Percentiles rank a stretch among this genome's conserved stretches.
Evolutionary conservation across 139 green algal species (phyloP).

Genomic region (Haematococcus sp.): DNA sequence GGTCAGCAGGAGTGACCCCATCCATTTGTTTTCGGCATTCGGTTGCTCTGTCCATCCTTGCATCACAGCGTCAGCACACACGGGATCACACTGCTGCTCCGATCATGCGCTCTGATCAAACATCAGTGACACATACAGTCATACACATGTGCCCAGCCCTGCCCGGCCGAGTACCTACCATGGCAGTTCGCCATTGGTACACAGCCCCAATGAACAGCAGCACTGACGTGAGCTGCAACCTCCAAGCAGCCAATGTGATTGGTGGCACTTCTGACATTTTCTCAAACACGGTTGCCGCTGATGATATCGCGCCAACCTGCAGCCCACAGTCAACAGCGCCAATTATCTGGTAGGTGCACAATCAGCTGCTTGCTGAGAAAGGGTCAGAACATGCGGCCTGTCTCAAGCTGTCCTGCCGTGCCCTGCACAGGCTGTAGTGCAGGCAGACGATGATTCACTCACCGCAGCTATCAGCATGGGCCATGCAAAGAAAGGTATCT

Average conservation of each 20-base stretch:
- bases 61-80: no score
- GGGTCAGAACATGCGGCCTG: no score
- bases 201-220: slow-evolving; percentile 43
- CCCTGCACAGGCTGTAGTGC: neutral
- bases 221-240: slow-evolving; percentile 60
- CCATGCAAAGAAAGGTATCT: slow-evolving; percentile 20
- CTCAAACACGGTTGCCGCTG: slow-evolving; percentile 61
- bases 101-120: no score
- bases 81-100: no score
- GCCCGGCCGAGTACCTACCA: neutral
- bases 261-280: slow-evolving; percentile 59
- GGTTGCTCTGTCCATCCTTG: no score
- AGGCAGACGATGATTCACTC: neutral
- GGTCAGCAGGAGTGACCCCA: neutral
- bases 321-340: no score
- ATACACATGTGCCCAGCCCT: no score
- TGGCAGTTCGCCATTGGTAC: slow-evolving; percentile 39
- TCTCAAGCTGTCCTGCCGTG: no score
- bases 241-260: slow-evolving; percentile 68
- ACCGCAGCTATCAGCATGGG: slow-evolving; percentile 25
- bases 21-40: no score
- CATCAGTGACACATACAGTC: no score
- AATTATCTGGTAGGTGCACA: no score
- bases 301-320: slow-evolving; percentile 59
- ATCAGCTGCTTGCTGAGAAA: no score